Evolutionary conservation across 441 rosid species (phyloP), one percentile per base, ranked within the genome.

Genomic region (Gossypium davidsonii): DNA sequence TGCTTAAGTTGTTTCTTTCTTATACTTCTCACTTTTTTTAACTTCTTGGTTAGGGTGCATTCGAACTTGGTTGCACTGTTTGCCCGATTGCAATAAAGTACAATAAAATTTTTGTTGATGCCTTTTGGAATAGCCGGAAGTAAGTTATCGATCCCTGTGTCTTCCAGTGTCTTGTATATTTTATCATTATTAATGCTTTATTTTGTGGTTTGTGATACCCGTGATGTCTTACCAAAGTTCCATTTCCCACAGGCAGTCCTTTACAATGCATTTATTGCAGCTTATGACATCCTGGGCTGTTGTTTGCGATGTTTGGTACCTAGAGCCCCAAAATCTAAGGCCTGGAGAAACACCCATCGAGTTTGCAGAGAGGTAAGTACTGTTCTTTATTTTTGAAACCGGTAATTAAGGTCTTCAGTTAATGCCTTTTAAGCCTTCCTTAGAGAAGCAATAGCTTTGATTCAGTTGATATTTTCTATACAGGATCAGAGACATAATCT

Each of bases 261-360:
- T 95, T 81, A 91, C 98, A 49, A 93, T 67, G 87, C 99, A 95
- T 87, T 86, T 95, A 78, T 84, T 91, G 81, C 98, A 85, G 79
- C 97, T 95, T 71, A 93, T 93, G 99, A 88, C 97, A 73, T 89
- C 98, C 14, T 95, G 98, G 98, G 99, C 99, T 73, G 99, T 95
- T 73, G 99, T 95, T 73, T 95, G 99, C 83, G 97, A 93, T 61
- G 97, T 93, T 31, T 95, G 99, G 98, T 95, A 91, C 81, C 81
- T 95, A 85, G 98, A 95, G 76, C 97, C 97, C 9, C 98, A 95
- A 78, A 89, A 78, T 59, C 76, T 95, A 69, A 88, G 73, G 85
- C 90, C 91, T 6, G 97, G 98, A 65, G 99, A 95, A 84, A 93
- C 97, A 14, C 72, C 91, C 70, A 93, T 93, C 52, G 94, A 90